Conservation (phyloP, 2,329 filamentous ascomycete species). For the Monosporascus sp. region DNA sequence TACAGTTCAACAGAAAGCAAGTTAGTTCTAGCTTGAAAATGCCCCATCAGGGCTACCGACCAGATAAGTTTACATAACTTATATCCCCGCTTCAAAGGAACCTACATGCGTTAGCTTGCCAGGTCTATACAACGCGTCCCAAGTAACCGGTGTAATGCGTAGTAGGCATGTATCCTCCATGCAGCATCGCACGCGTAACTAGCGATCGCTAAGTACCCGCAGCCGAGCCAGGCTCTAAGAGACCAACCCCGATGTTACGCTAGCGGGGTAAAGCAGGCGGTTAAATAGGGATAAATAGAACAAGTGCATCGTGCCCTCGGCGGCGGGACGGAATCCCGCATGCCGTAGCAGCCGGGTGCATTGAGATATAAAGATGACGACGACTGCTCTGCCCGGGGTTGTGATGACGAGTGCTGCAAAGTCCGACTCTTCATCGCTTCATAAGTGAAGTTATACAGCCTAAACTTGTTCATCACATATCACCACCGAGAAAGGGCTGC, state of each 20-base stretch:
- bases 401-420: neutral
- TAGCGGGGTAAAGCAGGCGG: slow-evolving; percentile 19
- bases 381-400: neutral
- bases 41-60: too few relatives aligned
- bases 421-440: too few relatives aligned
- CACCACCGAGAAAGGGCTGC: too few relatives aligned
- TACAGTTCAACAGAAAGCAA: too few relatives aligned
- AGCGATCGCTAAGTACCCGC: neutral
- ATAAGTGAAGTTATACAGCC: too few relatives aligned
- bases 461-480: too few relatives aligned
- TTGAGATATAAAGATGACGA: neutral
- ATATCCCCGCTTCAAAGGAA: too few relatives aligned
- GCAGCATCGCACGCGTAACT: neutral
- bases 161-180: neutral
- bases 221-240: neutral
- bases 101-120: too few relatives aligned
- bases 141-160: neutral
- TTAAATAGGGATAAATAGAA: slow-evolving; percentile 33
- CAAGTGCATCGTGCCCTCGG: slow-evolving; percentile 15
- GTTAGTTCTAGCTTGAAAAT: too few relatives aligned
- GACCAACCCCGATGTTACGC: slow-evolving; percentile 1
- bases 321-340: slow-evolving; percentile 12
- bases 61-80: too few relatives aligned
- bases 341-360: neutral
- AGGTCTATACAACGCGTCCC: neutral